Conservation (phyloP, 1,139 yeast genomes). For the Taphrina sp. region DNA sequence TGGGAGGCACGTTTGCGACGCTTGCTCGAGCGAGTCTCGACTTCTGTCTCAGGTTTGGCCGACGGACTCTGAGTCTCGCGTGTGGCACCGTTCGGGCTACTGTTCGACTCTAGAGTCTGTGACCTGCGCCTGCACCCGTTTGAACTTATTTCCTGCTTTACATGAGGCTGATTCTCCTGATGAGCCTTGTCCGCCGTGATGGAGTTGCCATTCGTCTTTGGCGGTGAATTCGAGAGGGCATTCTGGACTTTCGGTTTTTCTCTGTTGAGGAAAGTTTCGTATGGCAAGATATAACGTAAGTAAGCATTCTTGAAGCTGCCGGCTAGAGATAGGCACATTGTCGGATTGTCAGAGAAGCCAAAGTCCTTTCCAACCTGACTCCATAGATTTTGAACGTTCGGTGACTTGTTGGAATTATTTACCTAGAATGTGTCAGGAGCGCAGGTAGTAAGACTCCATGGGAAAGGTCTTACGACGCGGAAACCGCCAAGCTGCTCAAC, state of each 20-base stretch:
- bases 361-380: slow-evolving; percentile 63
- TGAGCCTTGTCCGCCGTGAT: neutral
- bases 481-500: slow-evolving; percentile 48
- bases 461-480: slow-evolving; percentile 41
- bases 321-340: slow-evolving; percentile 64
- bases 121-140: no score
- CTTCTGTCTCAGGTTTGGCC: neutral
- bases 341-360: slow-evolving; percentile 67
- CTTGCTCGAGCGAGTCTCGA: slow-evolving; percentile 34
- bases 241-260: slow-evolving; percentile 34
- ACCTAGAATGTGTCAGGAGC: neutral
- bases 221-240: slow-evolving; percentile 15
- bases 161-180: no score
- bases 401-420: slow-evolving; percentile 21
- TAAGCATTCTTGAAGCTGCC: slow-evolving; percentile 57
- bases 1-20: slow-evolving; percentile 37
- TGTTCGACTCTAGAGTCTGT: no score
- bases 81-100: neutral
- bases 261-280: slow-evolving; percentile 42
- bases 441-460: neutral
- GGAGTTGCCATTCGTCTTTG: neutral
- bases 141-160: no score
- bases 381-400: slow-evolving; percentile 44
- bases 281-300: slow-evolving; percentile 44
- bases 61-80: neutral